A percentile compares a stretch with the other conserved stretches of the same genome.
Conservation (phyloP, 768 basidiomycete species). For the Lentinula raphanica region DNA sequence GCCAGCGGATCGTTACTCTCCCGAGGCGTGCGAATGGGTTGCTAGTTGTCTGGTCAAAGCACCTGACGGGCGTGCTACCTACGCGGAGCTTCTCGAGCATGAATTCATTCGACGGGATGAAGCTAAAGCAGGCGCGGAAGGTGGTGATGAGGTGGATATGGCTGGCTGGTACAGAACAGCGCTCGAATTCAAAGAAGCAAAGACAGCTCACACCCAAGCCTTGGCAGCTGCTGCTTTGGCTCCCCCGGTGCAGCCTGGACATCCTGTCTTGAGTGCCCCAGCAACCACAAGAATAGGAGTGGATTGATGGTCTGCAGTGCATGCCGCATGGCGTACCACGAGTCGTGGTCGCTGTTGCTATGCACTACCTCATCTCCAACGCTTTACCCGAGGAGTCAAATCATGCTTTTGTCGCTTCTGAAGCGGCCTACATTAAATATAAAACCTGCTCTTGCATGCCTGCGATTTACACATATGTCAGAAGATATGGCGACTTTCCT, state of each 20-base stretch:
- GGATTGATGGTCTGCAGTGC: background rate
- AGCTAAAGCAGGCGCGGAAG: conserved; percentile 60
- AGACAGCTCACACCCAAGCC: background rate
- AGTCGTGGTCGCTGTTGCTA: background rate
- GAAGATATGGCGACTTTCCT: background rate
- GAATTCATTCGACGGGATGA: conserved; percentile 57
- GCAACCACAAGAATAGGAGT: conserved; percentile 2
- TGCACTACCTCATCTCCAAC: background rate
- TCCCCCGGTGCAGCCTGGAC: background rate
- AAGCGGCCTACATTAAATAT: background rate
- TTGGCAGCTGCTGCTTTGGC: background rate
- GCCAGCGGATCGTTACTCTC: conserved; percentile 63
- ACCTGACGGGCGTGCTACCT: conserved; percentile 74
- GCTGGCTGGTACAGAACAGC: conserved; percentile 70
- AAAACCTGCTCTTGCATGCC: background rate
- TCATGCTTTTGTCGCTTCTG: background rate
- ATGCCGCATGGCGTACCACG: background rate
- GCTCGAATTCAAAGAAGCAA: conserved; percentile 16
- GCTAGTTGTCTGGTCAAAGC: conserved; percentile 75
- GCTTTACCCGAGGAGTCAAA: background rate
- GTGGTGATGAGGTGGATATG: conserved; percentile 70
- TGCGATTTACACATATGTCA: too few species aligned
- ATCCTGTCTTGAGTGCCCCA: conserved; percentile 1
- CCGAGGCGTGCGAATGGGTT: conserved; percentile 79
- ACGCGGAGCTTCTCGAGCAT: conserved; percentile 60